Evolutionary conservation across 2,329 filamentous ascomycete genomes (phyloP).

Genomic region (Acrocalymma vagum): DNA sequence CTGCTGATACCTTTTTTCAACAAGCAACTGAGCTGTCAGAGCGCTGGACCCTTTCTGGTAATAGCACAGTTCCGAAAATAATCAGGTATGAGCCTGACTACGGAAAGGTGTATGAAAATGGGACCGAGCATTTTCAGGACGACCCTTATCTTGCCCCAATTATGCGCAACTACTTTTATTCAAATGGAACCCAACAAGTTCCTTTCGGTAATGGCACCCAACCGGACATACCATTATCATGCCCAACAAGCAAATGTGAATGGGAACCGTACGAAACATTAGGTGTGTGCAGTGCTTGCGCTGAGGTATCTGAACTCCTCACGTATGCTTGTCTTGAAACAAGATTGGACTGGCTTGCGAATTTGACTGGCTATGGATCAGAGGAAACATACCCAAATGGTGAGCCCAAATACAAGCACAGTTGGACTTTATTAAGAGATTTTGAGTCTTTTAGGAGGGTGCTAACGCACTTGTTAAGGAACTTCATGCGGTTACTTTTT

Average conservation of each 20-base stretch:
- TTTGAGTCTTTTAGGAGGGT: no score
- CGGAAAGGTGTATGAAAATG: not conserved
- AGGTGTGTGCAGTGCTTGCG: slow-evolving; percentile 31
- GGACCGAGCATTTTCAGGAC: not conserved
- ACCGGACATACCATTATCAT: slow-evolving; percentile 32
- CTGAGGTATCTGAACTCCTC: slow-evolving; percentile 22
- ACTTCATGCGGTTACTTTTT: slow-evolving; percentile 35
- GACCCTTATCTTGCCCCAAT: slow-evolving; percentile 1
- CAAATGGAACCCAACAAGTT: slow-evolving; percentile 25
- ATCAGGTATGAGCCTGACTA: slow-evolving; percentile 12
- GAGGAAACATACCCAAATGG: slow-evolving; percentile 10
- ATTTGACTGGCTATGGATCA: slow-evolving; percentile 6
- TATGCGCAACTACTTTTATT: no score
- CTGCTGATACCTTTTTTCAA: slow-evolving; percentile 41
- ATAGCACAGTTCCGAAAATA: slow-evolving; percentile 22
- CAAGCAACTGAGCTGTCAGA: slow-evolving; percentile 30
- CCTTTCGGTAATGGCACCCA: slow-evolving; percentile 21
- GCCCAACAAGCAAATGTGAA: slow-evolving; percentile 32
- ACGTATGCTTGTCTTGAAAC: slow-evolving; percentile 22
- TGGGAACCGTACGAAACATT: slow-evolving; percentile 30
- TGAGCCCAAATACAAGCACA: not conserved
- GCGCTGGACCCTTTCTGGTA: slow-evolving; percentile 11
- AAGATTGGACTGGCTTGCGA: slow-evolving; percentile 24
- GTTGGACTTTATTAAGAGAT: not conserved
- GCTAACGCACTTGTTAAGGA: slow-evolving; percentile 8